A percentile compares a stretch with the other conserved stretches of the same genome.
Conservation (phyloP, 495 filamentous ascomycete genomes). For the Apiosordaria backusii region DNA sequence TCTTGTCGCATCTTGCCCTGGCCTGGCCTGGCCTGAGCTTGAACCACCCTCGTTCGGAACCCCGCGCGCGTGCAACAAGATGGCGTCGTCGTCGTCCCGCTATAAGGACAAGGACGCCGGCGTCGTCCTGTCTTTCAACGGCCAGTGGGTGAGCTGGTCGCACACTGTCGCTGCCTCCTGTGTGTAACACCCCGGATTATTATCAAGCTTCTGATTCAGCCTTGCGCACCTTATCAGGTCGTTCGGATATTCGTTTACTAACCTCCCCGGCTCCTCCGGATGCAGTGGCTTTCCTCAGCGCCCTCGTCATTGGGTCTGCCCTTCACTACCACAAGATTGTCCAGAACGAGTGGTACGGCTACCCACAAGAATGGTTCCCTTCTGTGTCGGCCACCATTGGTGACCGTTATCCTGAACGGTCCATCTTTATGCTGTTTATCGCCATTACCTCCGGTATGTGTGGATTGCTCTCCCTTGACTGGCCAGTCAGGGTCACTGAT, state of each 20-base stretch:
- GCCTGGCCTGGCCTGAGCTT: background rate
- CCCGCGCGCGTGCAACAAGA: slow-evolving; percentile 15
- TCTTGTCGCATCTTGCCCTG: background rate
- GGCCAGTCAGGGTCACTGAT: slow-evolving; percentile 11
- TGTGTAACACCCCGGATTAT: slow-evolving; percentile 32
- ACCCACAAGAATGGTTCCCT: slow-evolving; percentile 98
- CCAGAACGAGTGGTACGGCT: slow-evolving; percentile 94
- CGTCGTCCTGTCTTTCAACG: slow-evolving; percentile 78
- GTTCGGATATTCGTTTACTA: background rate
- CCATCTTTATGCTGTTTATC: slow-evolving; percentile 95
- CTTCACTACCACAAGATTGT: slow-evolving; percentile 97
- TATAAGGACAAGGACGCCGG: slow-evolving; percentile 74
- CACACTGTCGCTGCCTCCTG: slow-evolving; percentile 83
- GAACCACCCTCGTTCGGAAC: background rate
- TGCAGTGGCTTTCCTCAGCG: slow-evolving; percentile 82
- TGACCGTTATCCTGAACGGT: slow-evolving; percentile 94
- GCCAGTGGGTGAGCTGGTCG: slow-evolving; percentile 85
- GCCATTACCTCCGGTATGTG: slow-evolving; percentile 88
- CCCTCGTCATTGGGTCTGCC: slow-evolving; percentile 75
- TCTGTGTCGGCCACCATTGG: slow-evolving; percentile 99
- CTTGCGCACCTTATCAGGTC: background rate
- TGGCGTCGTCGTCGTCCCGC: slow-evolving; percentile 50
- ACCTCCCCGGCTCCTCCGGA: slow-evolving; percentile 13
- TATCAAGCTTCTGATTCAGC: background rate
- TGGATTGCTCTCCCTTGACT: slow-evolving; percentile 37